Evolutionary conservation across 768 basidiomycete genomes (phyloP), one percentile per base, ranked within the genome.

Genomic region (Mycena amicta): DNA sequence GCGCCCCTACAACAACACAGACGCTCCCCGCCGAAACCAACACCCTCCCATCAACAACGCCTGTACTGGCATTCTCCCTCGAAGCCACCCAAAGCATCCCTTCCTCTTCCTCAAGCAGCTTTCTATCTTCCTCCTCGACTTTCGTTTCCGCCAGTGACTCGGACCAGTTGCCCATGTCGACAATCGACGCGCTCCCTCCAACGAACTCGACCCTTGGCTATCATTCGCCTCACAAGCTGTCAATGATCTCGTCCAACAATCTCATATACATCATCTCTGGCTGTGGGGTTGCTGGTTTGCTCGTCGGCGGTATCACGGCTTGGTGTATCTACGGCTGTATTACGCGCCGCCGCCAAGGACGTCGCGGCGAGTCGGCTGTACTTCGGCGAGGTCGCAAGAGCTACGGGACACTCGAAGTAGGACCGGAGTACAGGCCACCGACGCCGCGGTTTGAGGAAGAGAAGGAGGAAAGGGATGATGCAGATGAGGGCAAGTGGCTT

Each of bases 251-350:
- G 57, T n/a, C 60, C 57, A 28, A 60, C 64, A 61, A 68, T 61
- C 49, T 68, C 3, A 54, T 65, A 5, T 60, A 72, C 43, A 62
- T 78, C 18, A 56, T 72, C 1, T 75, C 77, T 3, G 62, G 72
- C 6, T 68, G 74, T 40, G 74, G 66, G 4, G 57, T 70, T 28
- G 53, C 74, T 6, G 74, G 72, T 2, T 50, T 75, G 4, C 47
- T 76, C 43, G 51, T 75, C 28, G 68, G 74, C 5, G 68, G 67
- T 5, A 40, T 73, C 5, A 57, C 66, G 12, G 65, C 71, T 1
- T 80, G 77, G 78, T 56, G 75, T 18, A 50, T 71, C 2, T 78
- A 76, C 43, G 72, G 75, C 22, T 75, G 72, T 40, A 59, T 70
- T 33, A 74, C 67, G 13, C 66, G 70, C 5, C 63, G 62, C 6